Base-by-base conservation (phyloP, 2,329 filamentous ascomycete species). In the Aureobasidium zeae region DNA sequence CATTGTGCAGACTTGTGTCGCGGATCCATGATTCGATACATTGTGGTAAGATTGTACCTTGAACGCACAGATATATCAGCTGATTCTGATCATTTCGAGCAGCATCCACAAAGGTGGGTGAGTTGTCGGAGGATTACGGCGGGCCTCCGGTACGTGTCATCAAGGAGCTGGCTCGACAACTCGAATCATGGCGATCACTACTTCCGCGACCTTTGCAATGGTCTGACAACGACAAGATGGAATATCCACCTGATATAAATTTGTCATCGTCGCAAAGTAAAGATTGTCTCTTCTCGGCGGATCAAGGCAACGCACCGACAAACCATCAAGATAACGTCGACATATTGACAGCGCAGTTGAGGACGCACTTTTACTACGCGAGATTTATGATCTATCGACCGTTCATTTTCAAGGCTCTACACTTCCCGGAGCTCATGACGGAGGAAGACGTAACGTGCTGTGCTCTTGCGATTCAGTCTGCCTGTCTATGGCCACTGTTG, bases 401-500 rank as follows among this genome's bases (percentile, higher is more conserved):
- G 1, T 79, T 72, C 45, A 53, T 79, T 4, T 79, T 73, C 61
- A 79, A 77, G 52, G 74, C 71, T 1, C 61, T 79, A 2, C 74
- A 79, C 54, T 68, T 71, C 50, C 72, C 74, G 0, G 70, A 76
- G 31, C 58, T 64, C 21, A 63, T 78, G 59, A 71, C 67, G 0
- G 56, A 63, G 6, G 72, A 76, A 26, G 77, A 81, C 55, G 65
- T 65, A 2, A 61, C 69, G 11, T 73, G 70, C 20, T 72, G 67
- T n/a, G 74, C 70, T 3, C 65, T 73, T 45, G 79, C 76, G 49
- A 66, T 80, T 12, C 66, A 72, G 50, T 67, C 72, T 1, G 71
- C 68, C n/a, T 60, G 79, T 11, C 65, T 71, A 45, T 81, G 77
- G 77, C 76, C 77, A 1, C 64, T 80, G 17, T 65, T 69, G 16